These are phyloP conservation scores for Stygiomarasmius scandens DNA, from an alignment of 1,284 basidiomycete species.

Conservation along the genomic window DNA sequence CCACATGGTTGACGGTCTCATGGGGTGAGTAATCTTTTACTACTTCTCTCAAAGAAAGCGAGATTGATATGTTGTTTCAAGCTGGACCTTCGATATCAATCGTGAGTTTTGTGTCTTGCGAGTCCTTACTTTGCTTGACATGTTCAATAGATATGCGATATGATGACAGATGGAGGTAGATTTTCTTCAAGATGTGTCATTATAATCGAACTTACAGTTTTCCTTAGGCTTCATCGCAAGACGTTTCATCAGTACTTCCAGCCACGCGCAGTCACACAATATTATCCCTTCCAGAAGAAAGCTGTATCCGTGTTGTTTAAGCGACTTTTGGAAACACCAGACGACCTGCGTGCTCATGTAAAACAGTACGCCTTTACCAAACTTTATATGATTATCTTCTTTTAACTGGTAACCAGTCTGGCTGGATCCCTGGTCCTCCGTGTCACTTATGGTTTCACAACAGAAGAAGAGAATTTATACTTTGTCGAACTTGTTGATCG, in stretches of 20 bases:
- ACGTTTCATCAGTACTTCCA: too few relatives aligned
- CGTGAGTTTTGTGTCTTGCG: too few relatives aligned
- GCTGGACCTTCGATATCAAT: neutral
- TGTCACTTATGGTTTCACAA: neutral
- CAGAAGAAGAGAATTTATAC: too few relatives aligned
- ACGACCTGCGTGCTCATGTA: constrained; percentile 1
- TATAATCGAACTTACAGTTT: too few relatives aligned
- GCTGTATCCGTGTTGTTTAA: neutral
- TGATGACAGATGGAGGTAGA: constrained; percentile 2
- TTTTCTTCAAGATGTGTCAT: too few relatives aligned
- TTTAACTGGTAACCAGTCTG: neutral
- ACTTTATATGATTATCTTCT: too few relatives aligned
- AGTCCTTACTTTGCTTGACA: too few relatives aligned
- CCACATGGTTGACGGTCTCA: neutral
- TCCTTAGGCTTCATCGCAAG: too few relatives aligned
- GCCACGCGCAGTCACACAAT: too few relatives aligned
- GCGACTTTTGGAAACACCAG: neutral
- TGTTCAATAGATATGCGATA: constrained; percentile 6
- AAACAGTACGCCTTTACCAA: neutral
- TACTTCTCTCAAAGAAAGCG: neutral
- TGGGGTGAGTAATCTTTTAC: neutral
- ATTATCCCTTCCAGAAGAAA: too few relatives aligned
- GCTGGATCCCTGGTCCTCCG: constrained; percentile 1
- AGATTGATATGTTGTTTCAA: neutral
- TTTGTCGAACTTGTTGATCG: constrained; percentile 24